These are phyloP conservation scores for Acrocalymma vagum DNA, from an alignment of 2,329 filamentous ascomycete genomes.

Conservation along the genomic window DNA sequence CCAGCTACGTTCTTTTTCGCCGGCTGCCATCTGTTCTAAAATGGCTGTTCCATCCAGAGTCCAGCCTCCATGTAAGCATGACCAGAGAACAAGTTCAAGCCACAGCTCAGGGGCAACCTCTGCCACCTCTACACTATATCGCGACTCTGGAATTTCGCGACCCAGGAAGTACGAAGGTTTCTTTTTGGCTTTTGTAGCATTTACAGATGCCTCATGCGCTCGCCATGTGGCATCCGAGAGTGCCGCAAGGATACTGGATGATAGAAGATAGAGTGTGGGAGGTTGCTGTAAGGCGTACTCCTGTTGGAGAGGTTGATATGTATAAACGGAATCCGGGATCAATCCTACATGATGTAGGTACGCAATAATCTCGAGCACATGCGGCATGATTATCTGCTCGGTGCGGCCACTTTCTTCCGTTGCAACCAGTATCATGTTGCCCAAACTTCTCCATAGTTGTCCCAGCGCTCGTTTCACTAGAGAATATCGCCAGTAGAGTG, in stretches of 20 bases:
- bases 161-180: slow-evolving; percentile 51
- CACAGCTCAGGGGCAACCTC: slow-evolving; percentile 57
- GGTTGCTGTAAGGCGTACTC: slow-evolving; percentile 54
- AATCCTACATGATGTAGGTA: slow-evolving; percentile 56
- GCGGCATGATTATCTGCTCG: slow-evolving; percentile 46
- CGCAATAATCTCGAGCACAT: slow-evolving; percentile 58
- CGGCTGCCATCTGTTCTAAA: slow-evolving; percentile 37
- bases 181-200: slow-evolving; percentile 31
- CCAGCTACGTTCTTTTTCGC: slow-evolving; percentile 32
- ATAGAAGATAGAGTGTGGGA: slow-evolving; percentile 57
- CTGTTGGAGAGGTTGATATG: slow-evolving; percentile 44
- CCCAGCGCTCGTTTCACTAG: slow-evolving; percentile 50
- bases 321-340: slow-evolving; percentile 57
- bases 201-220: slow-evolving; percentile 52
- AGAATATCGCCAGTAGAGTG: slow-evolving; percentile 24
- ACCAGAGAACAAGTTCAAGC: slow-evolving; percentile 62
- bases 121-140: slow-evolving; percentile 50
- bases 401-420: slow-evolving; percentile 25
- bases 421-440: slow-evolving; percentile 53
- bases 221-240: slow-evolving; percentile 61
- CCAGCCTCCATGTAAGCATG: slow-evolving; percentile 59
- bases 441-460: slow-evolving; percentile 56
- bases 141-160: slow-evolving; percentile 54
- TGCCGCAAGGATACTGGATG: slow-evolving; percentile 57
- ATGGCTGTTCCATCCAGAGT: slow-evolving; percentile 52